Percentiles rank a stretch among this genome's conserved stretches.
Evolutionary conservation across 345 rosid genomes (phyloP).

Genomic region (Mercurialis annua): DNA sequence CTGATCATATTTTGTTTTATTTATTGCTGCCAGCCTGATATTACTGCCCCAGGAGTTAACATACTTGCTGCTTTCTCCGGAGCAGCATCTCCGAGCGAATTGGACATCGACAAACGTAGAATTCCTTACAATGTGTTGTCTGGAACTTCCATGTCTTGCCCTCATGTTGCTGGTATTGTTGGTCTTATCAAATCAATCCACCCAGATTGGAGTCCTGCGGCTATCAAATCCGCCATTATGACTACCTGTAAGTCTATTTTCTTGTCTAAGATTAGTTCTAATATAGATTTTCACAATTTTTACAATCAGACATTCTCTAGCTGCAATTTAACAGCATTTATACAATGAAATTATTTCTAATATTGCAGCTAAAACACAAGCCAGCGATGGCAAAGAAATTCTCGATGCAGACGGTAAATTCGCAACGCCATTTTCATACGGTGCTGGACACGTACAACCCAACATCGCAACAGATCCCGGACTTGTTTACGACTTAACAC

Average conservation of each 20-base stretch:
- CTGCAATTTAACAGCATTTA: no score
- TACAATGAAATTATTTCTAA: no score
- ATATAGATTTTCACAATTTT: no score
- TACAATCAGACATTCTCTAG: no score
- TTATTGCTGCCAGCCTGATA: slow-evolving; percentile 35
- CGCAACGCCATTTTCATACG: slow-evolving; percentile 27
- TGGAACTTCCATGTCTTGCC: slow-evolving; percentile 46
- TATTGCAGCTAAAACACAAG: slow-evolving; percentile 12
- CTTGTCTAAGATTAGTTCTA: no score
- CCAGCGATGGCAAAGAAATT: slow-evolving; percentile 8
- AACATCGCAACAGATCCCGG: slow-evolving; percentile 27
- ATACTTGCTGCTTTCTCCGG: slow-evolving; percentile 33
- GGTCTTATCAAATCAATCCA: slow-evolving; percentile 40
- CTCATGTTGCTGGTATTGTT: slow-evolving; percentile 37
- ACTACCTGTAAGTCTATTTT: slow-evolving; percentile 31
- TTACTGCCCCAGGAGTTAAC: slow-evolving; percentile 43
- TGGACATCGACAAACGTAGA: not conserved
- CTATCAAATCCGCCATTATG: slow-evolving; percentile 46
- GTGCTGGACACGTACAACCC: slow-evolving; percentile 31
- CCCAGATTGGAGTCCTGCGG: slow-evolving; percentile 46
- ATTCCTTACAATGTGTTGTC: slow-evolving; percentile 20
- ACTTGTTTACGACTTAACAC: slow-evolving; percentile 26
- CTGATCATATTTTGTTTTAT: no score
- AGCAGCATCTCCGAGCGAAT: slow-evolving; percentile 13
- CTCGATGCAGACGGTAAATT: not conserved